Conservation (phyloP, 2,329 filamentous ascomycete species). For the Dactylellina leptospora region DNA sequence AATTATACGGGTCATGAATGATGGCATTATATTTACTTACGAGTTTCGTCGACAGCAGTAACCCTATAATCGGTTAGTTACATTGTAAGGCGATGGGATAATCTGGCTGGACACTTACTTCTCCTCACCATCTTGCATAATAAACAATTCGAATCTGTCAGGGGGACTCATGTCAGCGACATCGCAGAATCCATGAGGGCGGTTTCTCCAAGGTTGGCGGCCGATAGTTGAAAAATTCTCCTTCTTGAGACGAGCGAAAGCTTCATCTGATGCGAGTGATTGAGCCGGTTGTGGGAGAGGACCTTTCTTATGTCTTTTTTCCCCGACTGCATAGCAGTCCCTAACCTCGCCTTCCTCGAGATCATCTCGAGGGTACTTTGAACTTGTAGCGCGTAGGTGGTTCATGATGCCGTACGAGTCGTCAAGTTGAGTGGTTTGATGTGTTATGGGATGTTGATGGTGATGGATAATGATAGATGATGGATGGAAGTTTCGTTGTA, state of each 20-base stretch:
- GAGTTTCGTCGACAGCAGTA: slow-evolving; percentile 48
- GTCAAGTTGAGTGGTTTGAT: too few relatives aligned
- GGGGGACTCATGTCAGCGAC: slow-evolving; percentile 27
- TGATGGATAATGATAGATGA: not conserved
- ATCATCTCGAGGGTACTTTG: not conserved
- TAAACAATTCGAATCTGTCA: slow-evolving; percentile 55
- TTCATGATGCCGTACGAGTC: too few relatives aligned
- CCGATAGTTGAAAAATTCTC: slow-evolving; percentile 32
- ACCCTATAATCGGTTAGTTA: slow-evolving; percentile 23
- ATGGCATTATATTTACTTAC: slow-evolving; percentile 25
- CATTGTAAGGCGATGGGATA: not conserved
- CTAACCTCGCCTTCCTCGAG: slow-evolving; percentile 12
- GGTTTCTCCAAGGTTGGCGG: slow-evolving; percentile 45
- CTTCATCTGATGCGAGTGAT: not conserved
- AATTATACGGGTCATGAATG: slow-evolving; percentile 9
- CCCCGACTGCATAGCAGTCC: not conserved
- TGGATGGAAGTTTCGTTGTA: too few relatives aligned
- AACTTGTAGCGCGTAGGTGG: not conserved
- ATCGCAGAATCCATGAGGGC: slow-evolving; percentile 35
- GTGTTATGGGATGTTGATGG: not conserved
- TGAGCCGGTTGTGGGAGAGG: not conserved
- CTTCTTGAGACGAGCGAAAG: slow-evolving; percentile 1
- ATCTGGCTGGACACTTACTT: slow-evolving; percentile 41
- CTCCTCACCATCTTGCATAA: slow-evolving; percentile 54
- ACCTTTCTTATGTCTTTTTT: not conserved